Evolutionary conservation across 768 basidiomycete genomes (phyloP), one percentile per base, ranked within the genome.

Genomic region (Lactarius tabidus): DNA sequence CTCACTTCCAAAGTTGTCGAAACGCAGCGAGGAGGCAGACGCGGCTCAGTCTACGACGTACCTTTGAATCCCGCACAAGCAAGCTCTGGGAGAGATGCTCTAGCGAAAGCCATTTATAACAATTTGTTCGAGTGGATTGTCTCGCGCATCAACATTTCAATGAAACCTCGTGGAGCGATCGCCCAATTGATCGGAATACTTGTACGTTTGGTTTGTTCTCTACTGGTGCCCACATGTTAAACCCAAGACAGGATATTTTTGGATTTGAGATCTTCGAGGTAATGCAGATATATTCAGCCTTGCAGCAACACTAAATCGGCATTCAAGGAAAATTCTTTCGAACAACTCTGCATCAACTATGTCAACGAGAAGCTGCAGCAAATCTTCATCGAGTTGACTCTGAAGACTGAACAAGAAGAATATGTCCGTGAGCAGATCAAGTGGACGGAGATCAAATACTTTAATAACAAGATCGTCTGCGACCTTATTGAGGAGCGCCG

Each of bases 121-220:
- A 98, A 98, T 75, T 79, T 98, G 4, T 98, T 99, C 74, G 96
- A 99, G 73, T 99, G 97, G 97, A 98, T 99, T 71, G 97, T 99
- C 51, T 91, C 92, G 18, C 86, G 93, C 66, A 85, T 99, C 74
- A 99, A 99, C 74, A 79, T 93, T 20, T 98, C 96, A 6, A 97
- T 99, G 95, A 95, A 94, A 76, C 84, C 95, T 6, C 85, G 93
- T 48, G 77, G 81, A 57, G 78, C 86, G 7, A 79, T 85, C 59
- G 81, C 88, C 10, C 91, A 94, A 61, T 80, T 98, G 61, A 93
- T 99, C 68, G 96, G 97, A 57, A 98, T 99, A 69, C 78, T 99
- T 75, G 90, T 91, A 62, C 57, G 86, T 75, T 28, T 17, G 39
- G 18, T 43, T 14, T 43, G 6, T 41, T 53, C 67, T 57, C 23